These are phyloP conservation scores for Gamarada debralockiae DNA, from an alignment of 495 filamentous ascomycete genomes.

Conservation along the genomic window DNA sequence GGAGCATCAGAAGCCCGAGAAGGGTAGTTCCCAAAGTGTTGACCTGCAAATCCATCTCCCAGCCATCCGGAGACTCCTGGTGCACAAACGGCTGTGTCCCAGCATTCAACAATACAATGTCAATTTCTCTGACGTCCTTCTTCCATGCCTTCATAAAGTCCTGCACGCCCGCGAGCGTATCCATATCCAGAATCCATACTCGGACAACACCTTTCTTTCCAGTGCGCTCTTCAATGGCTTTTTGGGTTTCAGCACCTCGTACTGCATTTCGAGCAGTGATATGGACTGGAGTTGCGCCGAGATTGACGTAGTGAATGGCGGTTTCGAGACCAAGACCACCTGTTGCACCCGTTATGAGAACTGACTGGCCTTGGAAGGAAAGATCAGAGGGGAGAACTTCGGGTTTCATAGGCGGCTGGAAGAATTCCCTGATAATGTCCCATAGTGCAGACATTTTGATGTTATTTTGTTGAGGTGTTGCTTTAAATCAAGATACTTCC, in stretches of 20 bases:
- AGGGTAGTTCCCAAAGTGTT: slow-evolving; percentile 8
- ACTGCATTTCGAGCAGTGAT: slow-evolving; percentile 35
- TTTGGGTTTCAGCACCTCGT: slow-evolving; percentile 32
- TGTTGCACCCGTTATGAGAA: neutral
- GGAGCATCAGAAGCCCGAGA: slow-evolving; percentile 8
- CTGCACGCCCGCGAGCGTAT: slow-evolving; percentile 12
- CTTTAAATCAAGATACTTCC: no score
- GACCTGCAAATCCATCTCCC: slow-evolving; percentile 3
- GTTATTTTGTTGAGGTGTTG: no score
- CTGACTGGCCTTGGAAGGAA: neutral
- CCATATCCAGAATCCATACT: slow-evolving; percentile 53
- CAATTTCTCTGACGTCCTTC: neutral
- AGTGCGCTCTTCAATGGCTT: slow-evolving; percentile 29
- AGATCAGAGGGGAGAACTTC: neutral
- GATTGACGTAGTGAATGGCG: no score
- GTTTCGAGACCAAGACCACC: neutral
- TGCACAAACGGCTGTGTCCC: neutral
- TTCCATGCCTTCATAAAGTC: slow-evolving; percentile 8
- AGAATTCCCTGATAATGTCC: no score
- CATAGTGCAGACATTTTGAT: no score
- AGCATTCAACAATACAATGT: slow-evolving; percentile 1
- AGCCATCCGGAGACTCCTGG: neutral
- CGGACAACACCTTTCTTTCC: slow-evolving; percentile 30
- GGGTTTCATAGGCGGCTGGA: no score
- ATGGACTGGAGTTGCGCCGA: slow-evolving; percentile 37